Percentiles rank a stretch among this genome's conserved stretches.
These are phyloP conservation scores for Orbilia ellipsospora DNA, from an alignment of 2,329 filamentous ascomycete genomes.

Conservation along the genomic window DNA sequence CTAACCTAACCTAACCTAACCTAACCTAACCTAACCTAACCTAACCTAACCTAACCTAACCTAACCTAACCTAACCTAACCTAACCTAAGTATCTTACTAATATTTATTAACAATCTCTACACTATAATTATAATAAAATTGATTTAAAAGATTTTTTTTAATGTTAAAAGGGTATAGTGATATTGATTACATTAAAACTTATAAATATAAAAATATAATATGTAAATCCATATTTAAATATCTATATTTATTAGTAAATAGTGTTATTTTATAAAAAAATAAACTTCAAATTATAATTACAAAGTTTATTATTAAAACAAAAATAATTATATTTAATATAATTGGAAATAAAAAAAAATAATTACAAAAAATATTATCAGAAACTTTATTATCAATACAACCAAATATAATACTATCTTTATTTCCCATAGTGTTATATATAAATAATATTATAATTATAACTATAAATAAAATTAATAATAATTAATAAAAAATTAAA, in stretches of 20 bases:
- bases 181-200: not conserved
- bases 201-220: not conserved
- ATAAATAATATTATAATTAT: slow-evolving; percentile 2
- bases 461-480: not conserved
- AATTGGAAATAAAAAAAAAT: too few species aligned
- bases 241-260: not conserved
- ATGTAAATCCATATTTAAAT: not conserved
- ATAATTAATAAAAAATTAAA: not conserved
- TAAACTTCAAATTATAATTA: too few species aligned
- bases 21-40: too few species aligned
- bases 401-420: not conserved
- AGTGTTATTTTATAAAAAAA: not conserved
- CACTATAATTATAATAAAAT: not conserved
- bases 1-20: too few species aligned
- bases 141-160: not conserved
- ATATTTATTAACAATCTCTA: not conserved
- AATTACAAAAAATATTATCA: not conserved
- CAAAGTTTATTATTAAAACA: too few species aligned
- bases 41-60: too few species aligned
- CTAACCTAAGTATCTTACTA: too few species aligned
- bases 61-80: too few species aligned
- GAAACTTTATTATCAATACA: not conserved
- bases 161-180: not conserved
- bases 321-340: too few species aligned
- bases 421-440: not conserved